Evolutionary conservation across 1,284 basidiomycete genomes (phyloP), one percentile per base, ranked within the genome.

Genomic region (Sporisorium reilianum): DNA sequence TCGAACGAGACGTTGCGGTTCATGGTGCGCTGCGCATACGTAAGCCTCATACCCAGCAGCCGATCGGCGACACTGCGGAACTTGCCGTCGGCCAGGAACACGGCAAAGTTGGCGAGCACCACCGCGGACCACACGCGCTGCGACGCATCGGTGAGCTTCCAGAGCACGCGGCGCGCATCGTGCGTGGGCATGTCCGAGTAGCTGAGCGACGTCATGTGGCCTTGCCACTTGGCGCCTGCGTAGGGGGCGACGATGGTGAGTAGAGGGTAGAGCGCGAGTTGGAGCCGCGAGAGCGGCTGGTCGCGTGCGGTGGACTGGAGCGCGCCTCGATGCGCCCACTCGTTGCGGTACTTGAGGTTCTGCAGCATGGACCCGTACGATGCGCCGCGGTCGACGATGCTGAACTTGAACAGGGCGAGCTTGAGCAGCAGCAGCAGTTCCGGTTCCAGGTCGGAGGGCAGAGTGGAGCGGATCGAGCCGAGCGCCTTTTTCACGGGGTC

Each of bases 1-100:
- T 99, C 97, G 85, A 98, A 99, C 79, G 93, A 96, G 54, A 99
- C 93, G 80, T 95, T 92, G 16, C 93, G 89, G 67, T 90, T 90
- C 52, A 91, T 88, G 32, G 91, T 88, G 51, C 89, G 87, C 40
- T 90, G 89, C 0, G 92, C 89, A 10, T 96, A 92, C 0, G 91
- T 89, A 2, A 98, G 89, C 26, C 89, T 87, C 87, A 99, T 89
- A 18, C 88, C 87, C n/a, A 98, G 87, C 16, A 96, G 64, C 44
- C 97, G 88, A 83, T 97, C 94, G 14, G 91, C 87, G 22, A 96
- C 85, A 7, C 93, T 93, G 0, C 96, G 91, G 84, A 94, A 95
- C 93, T 90, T 89, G 68, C 95, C 94, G 83, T 94, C 90, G 88
- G 91, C 92, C 22, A 99, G 85, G 79, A 99, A 99, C 12, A 89